Base-by-base conservation (phyloP, 2,329 filamentous ascomycete genomes). In the Cytospora chrysosperma region DNA sequence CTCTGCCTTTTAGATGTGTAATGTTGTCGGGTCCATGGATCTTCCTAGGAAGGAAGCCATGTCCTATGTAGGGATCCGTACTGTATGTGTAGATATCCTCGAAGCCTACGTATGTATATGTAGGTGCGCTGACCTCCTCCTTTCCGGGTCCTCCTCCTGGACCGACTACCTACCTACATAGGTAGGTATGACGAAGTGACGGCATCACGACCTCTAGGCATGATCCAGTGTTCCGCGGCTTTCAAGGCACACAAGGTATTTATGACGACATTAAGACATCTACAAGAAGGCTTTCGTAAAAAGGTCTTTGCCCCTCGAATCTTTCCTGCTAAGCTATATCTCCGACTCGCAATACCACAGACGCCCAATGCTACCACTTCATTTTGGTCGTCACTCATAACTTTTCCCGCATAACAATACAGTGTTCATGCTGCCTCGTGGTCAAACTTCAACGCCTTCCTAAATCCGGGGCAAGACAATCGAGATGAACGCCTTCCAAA, bases 181-280 rank as follows among this genome's bases (percentile, higher is more conserved):
- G 32, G 43, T 7, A 55, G 47, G 30, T 12, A 61, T 61, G 59
- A 61, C 59, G 59, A 61, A 54, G 51, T 49, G 28, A 55, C 28
- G 51, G 27, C 51, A 34, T 61, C 51, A 43, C 19, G n/a, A 27
- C n/a, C 37, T 37, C 17, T 21, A 40, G n/a, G 28, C 19, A 55
- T 21, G 17, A n/a, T 32, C n/a, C 59, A 43, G 17, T 21, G 10
- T 19, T 53, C 10, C 32, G 21, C 28, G 21, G 51, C 27, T 61
- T 40, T 32, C 28, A 34, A 61, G 37, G 15, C 30, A 47, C 49
- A 54, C 49, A 55, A n/a, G 51, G 13, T 30, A 3, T n/a, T 17
- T 24, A 55, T 61, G 59, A 55, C 59, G 59, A 55, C 59, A 61
- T 55, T 4, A 24, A 47, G 7, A 47, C 43, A 12, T 24, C n/a